These are phyloP conservation scores for Symbiotaphrina buchneri DNA, from an alignment of 495 filamentous ascomycete genomes.

Conservation along the genomic window DNA sequence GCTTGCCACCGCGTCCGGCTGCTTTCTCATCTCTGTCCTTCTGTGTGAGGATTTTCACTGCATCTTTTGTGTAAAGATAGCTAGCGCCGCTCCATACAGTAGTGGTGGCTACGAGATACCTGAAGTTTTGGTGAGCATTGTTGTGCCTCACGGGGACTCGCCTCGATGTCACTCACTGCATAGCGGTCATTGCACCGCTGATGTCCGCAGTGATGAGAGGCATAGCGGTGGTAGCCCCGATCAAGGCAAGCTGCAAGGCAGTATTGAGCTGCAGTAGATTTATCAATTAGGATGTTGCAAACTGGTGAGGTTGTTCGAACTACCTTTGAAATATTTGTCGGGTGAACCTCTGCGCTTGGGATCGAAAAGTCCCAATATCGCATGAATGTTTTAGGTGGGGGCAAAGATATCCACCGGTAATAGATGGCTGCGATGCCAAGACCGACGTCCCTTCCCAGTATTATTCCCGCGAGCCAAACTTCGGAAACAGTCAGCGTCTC, in stretches of 20 bases:
- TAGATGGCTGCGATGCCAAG: constrained; percentile 80
- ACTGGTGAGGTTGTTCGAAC: background rate
- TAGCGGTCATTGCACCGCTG: constrained; percentile 28
- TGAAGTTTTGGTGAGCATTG: constrained; percentile 8
- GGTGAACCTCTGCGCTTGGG: constrained; percentile 79
- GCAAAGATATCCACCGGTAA: constrained; percentile 83
- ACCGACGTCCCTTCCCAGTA: constrained; percentile 75
- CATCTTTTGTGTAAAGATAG: constrained; percentile 62
- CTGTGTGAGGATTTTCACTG: constrained; percentile 53
- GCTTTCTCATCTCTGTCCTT: constrained; percentile 7
- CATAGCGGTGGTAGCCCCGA: constrained; percentile 52
- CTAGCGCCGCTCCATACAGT: constrained; percentile 71
- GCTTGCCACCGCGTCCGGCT: too few species aligned
- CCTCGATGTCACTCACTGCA: constrained; percentile 39
- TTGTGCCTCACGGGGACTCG: background rate
- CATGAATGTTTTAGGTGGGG: constrained; percentile 72
- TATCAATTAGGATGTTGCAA: constrained; percentile 1
- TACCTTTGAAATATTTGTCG: constrained; percentile 75
- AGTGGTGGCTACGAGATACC: constrained; percentile 56
- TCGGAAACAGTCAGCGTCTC: background rate
- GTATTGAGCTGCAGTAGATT: constrained; percentile 31
- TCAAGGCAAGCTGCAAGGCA: constrained; percentile 52
- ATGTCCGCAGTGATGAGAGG: constrained; percentile 42
- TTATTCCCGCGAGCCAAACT: constrained; percentile 76
- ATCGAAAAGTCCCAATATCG: constrained; percentile 98